phyloP scores from a whole-genome alignment of 495 filamentous ascomycete species.

The Hypoxylon intermedium region DNA sequence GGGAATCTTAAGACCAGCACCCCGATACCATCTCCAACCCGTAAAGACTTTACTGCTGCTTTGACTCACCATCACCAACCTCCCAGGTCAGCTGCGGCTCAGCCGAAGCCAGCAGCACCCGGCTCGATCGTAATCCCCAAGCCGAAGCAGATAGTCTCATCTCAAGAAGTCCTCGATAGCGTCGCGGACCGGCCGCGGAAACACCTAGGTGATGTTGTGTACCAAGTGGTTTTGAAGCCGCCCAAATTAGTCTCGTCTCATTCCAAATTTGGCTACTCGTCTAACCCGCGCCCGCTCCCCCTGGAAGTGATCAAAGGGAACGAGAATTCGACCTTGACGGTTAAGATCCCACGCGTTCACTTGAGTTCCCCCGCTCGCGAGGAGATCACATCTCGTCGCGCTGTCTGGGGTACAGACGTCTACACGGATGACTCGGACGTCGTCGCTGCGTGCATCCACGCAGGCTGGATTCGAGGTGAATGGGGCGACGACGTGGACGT shows the following conservation, averaged over 20 bases:
- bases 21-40: conserved; percentile 64
- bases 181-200: conserved; percentile 72
- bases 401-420: conserved; percentile 89
- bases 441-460: conserved; percentile 90
- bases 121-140: conserved; percentile 60
- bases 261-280: conserved; percentile 71
- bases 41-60: conserved; percentile 53
- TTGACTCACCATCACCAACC: conserved; percentile 51
- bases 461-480: conserved; percentile 87
- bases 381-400: conserved; percentile 78
- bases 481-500: conserved; percentile 77
- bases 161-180: conserved; percentile 70
- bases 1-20: conserved; percentile 56
- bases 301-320: conserved; percentile 72
- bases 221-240: conserved; percentile 62
- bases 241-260: conserved; percentile 55
- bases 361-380: conserved; percentile 71
- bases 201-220: conserved; percentile 73
- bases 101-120: conserved; percentile 44
- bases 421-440: conserved; percentile 97
- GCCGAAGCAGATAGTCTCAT: conserved; percentile 67
- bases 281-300: conserved; percentile 76
- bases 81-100: conserved; percentile 45
- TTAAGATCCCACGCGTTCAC: conserved; percentile 83
- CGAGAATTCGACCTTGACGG: conserved; percentile 87